Evolutionary conservation across 1,139 yeast genomes (phyloP).

Genomic region (Sugiyamaella paludigena): DNA sequence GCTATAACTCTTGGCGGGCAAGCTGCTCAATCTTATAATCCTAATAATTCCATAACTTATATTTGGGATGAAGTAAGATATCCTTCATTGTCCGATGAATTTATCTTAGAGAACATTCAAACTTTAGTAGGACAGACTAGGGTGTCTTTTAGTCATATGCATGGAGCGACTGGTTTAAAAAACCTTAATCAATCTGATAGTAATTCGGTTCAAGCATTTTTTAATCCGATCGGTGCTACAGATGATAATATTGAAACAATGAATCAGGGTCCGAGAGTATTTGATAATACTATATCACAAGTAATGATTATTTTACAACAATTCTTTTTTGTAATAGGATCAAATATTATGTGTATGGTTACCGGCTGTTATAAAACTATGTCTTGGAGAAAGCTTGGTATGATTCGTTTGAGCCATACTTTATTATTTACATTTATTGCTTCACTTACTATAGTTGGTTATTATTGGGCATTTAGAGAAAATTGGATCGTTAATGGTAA

Average conservation of each 20-base stretch:
- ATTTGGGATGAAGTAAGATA: slow-evolving; percentile 23
- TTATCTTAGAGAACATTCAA: slow-evolving; percentile 8
- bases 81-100: slow-evolving; percentile 16
- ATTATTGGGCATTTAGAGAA: slow-evolving; percentile 24
- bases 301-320: slow-evolving; percentile 21
- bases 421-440: slow-evolving; percentile 11
- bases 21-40: slow-evolving; percentile 15
- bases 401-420: slow-evolving; percentile 6
- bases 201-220: slow-evolving; percentile 7
- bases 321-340: slow-evolving; percentile 20
- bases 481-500: slow-evolving; percentile 22
- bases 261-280: slow-evolving; percentile 14
- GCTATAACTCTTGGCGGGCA: slow-evolving; percentile 15
- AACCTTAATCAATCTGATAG: slow-evolving; percentile 6
- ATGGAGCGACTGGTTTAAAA: slow-evolving; percentile 7
- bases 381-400: slow-evolving; percentile 3
- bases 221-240: slow-evolving; percentile 16
- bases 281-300: slow-evolving; percentile 18
- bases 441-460: slow-evolving; percentile 17
- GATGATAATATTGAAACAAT: slow-evolving; percentile 18
- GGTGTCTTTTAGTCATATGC: slow-evolving; percentile 4
- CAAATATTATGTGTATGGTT: slow-evolving; percentile 11
- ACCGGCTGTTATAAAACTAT: slow-evolving; percentile 11
- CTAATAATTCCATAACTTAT: slow-evolving; percentile 14
- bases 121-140: slow-evolving; percentile 6